These are phyloP conservation scores for Erythrobasidium hasegawianum DNA, from an alignment of 1,284 basidiomycete genomes.

Conservation along the genomic window DNA sequence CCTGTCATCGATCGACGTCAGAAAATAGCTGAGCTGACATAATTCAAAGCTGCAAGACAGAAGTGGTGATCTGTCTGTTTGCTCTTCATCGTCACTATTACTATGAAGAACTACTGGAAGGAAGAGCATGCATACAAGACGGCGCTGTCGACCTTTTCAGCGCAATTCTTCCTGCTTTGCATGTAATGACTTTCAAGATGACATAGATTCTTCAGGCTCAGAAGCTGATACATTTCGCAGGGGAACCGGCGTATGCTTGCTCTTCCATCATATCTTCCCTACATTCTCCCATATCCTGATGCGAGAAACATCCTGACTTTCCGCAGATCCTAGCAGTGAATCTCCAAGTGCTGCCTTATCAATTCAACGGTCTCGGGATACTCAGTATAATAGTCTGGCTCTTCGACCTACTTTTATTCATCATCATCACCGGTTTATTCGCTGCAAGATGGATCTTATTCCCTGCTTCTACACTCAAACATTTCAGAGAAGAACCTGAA, in stretches of 20 bases:
- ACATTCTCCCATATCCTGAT: background rate
- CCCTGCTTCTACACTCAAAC: background rate
- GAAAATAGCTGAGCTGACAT: too few species aligned
- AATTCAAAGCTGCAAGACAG: too few species aligned
- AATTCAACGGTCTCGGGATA: background rate
- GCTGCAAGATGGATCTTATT: background rate
- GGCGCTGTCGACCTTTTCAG: background rate
- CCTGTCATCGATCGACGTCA: too few species aligned
- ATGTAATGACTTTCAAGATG: background rate
- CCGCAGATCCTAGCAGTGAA: conserved; percentile 1
- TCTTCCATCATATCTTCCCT: background rate
- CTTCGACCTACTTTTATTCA: background rate
- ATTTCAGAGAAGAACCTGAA: background rate
- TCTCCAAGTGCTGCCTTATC: conserved; percentile 2
- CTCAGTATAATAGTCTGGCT: conserved; percentile 2
- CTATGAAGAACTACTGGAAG: conserved; percentile 8
- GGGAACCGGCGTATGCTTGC: background rate
- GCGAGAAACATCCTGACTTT: background rate
- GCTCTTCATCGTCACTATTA: background rate
- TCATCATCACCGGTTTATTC: background rate
- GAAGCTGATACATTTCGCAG: background rate
- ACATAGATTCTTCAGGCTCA: background rate
- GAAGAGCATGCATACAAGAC: background rate
- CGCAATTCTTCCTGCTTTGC: background rate
- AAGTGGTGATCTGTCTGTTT: too few species aligned